phyloP scores from a whole-genome alignment of 306 rosid species.

The Lithocarpus polystachyus region DNA sequence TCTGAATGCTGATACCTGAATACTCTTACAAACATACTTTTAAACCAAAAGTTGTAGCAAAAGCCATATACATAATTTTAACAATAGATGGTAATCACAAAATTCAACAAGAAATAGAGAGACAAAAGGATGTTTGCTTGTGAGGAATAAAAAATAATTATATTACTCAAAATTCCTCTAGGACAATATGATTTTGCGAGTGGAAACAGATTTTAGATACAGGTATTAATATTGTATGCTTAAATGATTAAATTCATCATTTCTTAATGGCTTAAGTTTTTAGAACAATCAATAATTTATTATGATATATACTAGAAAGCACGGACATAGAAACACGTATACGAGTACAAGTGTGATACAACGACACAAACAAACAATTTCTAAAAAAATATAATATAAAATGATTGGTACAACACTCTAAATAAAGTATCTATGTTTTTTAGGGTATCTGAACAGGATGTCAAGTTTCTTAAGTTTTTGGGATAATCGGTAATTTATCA shows the following conservation, averaged over 20 bases:
- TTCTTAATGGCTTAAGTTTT: fast-evolving
- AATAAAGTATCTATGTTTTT: too few species aligned
- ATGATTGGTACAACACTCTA: too few species aligned
- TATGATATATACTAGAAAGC: too few species aligned
- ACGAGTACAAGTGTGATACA: fast-evolving
- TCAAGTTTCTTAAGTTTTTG: too few species aligned
- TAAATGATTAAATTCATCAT: too few species aligned
- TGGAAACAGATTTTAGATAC: conserved; percentile 1
- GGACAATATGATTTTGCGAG: conserved; percentile 2
- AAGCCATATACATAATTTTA: neutral
- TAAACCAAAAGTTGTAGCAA: neutral
- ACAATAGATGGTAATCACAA: neutral
- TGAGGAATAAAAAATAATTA: too few species aligned
- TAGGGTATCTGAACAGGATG: too few species aligned
- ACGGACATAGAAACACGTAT: too few species aligned
- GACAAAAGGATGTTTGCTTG: neutral
- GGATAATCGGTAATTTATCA: too few species aligned
- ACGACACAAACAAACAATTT: too few species aligned
- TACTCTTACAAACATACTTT: neutral
- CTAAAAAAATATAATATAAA: too few species aligned
- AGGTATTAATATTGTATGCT: neutral
- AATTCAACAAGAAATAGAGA: neutral
- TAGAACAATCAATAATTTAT: too few species aligned
- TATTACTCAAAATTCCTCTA: neutral
- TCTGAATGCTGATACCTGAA: neutral